phyloP scores from a whole-genome alignment of 208 protist genomes.

The Herpetomonas tarakana region DNA sequence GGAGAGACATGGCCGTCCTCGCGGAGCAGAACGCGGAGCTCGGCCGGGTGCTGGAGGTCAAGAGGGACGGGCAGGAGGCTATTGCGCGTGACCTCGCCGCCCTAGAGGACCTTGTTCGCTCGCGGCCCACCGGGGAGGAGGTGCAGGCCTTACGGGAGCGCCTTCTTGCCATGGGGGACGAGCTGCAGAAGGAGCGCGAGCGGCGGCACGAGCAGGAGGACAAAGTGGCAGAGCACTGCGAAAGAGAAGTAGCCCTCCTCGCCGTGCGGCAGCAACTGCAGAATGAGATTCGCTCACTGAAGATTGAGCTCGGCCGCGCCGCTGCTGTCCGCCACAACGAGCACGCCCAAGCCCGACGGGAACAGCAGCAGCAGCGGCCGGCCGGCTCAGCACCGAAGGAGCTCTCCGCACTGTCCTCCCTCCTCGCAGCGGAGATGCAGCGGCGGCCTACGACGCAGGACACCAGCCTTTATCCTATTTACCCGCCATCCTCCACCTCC shows the following conservation, averaged over 20 bases:
- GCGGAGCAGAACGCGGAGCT: constrained; percentile 12
- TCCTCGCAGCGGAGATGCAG: no score
- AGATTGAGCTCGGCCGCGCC: constrained; percentile 18
- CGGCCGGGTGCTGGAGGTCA: constrained; percentile 5
- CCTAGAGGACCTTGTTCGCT: constrained; percentile 9
- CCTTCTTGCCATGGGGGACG: constrained; percentile 7
- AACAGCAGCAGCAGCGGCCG: no score
- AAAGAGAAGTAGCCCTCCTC: constrained; percentile 23
- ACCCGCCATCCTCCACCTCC: no score
- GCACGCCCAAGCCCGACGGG: no score
- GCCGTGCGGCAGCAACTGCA: constrained; percentile 13
- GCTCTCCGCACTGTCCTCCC: no score
- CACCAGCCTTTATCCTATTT: no score
- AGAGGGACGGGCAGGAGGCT: constrained; percentile 4
- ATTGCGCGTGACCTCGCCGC: constrained; percentile 7
- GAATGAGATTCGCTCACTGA: constrained; percentile 30
- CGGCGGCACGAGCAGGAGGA: constrained; percentile 18
- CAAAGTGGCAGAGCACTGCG: constrained; percentile 9
- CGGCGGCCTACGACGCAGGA: no score
- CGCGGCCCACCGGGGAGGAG: constrained; percentile 12
- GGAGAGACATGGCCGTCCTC: constrained; percentile 3
- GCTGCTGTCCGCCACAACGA: not conserved
- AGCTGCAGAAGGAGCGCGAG: constrained; percentile 19
- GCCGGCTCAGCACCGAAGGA: no score
- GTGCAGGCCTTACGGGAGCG: constrained; percentile 9